phyloP scores from a whole-genome alignment of 129 eudicot species.

The Escallonia rubra region DNA sequence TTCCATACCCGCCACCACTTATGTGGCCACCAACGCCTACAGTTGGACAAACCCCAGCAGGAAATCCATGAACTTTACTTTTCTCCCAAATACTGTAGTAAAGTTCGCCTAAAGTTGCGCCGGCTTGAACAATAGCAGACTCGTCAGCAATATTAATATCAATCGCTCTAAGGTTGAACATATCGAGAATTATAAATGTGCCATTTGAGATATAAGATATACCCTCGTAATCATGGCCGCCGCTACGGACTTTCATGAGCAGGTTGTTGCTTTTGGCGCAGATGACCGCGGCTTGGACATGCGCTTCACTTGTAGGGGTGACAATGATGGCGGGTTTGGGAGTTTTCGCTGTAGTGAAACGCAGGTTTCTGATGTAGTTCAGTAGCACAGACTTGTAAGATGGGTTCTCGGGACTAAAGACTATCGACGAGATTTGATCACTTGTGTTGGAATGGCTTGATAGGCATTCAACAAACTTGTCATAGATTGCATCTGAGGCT shows the following conservation, averaged over 20 bases:
- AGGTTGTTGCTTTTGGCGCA: conserved; percentile 30
- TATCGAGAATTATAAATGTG: conserved; percentile 29
- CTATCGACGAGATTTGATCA: conserved; percentile 28
- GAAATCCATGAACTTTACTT: conserved; percentile 35
- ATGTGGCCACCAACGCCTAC: conserved; percentile 37
- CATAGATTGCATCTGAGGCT: conserved; percentile 1
- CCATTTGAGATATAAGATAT: conserved; percentile 26
- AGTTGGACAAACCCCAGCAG: conserved; percentile 35
- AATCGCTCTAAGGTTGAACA: conserved; percentile 21
- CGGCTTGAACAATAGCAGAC: conserved; percentile 30
- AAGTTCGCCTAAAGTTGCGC: conserved; percentile 36
- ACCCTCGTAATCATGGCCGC: conserved; percentile 41
- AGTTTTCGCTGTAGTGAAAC: conserved; percentile 34
- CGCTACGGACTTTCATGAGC: conserved; percentile 35
- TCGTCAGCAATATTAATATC: conserved; percentile 11
- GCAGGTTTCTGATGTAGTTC: conserved; percentile 39
- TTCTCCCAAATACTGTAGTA: conserved; percentile 31
- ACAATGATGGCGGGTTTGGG: conserved; percentile 44
- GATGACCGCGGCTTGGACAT: conserved; percentile 34
- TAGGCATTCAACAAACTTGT: conserved; percentile 3
- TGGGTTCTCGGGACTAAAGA: conserved; percentile 32
- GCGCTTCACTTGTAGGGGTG: conserved; percentile 34
- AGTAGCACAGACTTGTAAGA: conserved; percentile 28
- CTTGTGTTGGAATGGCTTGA: conserved; percentile 4
- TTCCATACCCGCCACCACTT: conserved; percentile 39